These are phyloP conservation scores for Bauhinia variegata DNA, from an alignment of 306 rosid genomes.

Conservation along the genomic window DNA sequence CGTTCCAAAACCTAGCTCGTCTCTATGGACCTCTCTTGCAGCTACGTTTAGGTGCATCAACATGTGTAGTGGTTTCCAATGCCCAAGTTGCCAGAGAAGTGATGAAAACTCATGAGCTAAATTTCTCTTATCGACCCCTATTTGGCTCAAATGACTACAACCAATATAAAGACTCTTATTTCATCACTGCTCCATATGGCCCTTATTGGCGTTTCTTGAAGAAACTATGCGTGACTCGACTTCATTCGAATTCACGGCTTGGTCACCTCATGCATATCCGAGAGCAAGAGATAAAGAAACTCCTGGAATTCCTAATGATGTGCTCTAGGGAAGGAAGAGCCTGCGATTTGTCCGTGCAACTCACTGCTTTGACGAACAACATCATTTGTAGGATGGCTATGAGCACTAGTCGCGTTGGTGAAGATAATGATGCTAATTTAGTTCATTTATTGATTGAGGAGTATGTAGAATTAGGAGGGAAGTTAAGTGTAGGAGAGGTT, in stretches of 20 bases:
- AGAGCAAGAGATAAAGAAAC: conserved; percentile 40
- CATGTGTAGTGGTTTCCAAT: conserved; percentile 53
- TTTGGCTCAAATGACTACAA: conserved; percentile 53
- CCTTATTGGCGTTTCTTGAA: conserved; percentile 70
- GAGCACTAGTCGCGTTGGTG: conserved; percentile 47
- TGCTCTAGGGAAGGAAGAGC: conserved; percentile 29
- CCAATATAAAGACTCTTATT: conserved; percentile 49
- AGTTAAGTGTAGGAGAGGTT: conserved; percentile 60
- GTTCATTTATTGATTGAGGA: too few relatives aligned
- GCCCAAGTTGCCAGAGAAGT: conserved; percentile 58
- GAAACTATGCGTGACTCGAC: conserved; percentile 53
- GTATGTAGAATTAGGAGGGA: conserved; percentile 49
- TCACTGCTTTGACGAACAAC: conserved; percentile 51
- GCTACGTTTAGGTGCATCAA: conserved; percentile 60
- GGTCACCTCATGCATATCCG: conserved; percentile 35
- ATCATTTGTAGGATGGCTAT: conserved; percentile 59
- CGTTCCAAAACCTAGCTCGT: conserved; percentile 55
- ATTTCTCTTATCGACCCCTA: conserved; percentile 52
- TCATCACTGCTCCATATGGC: conserved; percentile 59
- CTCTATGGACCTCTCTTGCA: conserved; percentile 61
- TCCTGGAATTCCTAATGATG: conserved; percentile 38
- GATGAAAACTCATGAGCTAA: conserved; percentile 56
- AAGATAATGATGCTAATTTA: conserved; percentile 45
- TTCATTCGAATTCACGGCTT: conserved; percentile 51
- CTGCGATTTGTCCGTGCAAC: conserved; percentile 41